Base-by-base conservation (phyloP, 2,329 filamentous ascomycete species). In the Exophiala sp. region DNA sequence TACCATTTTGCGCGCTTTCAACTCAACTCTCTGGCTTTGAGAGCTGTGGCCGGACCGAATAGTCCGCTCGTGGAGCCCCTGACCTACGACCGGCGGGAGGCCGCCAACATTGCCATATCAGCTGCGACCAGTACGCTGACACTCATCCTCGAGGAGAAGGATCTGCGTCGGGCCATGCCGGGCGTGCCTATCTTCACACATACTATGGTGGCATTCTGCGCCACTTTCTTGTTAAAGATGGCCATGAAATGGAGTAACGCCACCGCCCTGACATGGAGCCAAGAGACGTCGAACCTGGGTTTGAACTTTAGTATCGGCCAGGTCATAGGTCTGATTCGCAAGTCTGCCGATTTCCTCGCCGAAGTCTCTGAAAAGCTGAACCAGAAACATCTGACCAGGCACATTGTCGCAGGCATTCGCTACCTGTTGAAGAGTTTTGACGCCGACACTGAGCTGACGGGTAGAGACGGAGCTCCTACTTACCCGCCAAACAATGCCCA, bases 1-100 rank as follows among this genome's bases (percentile, higher is more conserved):
- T 74, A 73, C 53, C 73, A 77, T 52, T 74, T 77, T 48, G 74
- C 73, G 27, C 74, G 74, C 55, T 71, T 77, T 27, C 73, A 77
- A 48, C 67, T 77, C 13, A 73, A 76, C 53, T 70, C 67, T 5
- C 64, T 70, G 21, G 66, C 65, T 4, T 59, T 68, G 8, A 62
- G 65, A 59, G 55, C 72, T 2, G 66, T 74, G 55, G 66, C 70
- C 52, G 66, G 71, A 46, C 67, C 66, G 0, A 30, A 48, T n/a
- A 24, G 19, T 18, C 38, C 38, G 21, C 11, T 23, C 13, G 22
- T 23, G 3, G 38, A 23, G 38, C 22, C 38, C 6, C 69, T 71
- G 49, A 70, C 68, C 16, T 66, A 69, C 60, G 69, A 71, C 42
- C 68, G 69, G 37, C 70, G 68, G 55, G 69, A 71, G 58, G 69